Evolutionary conservation across 805 yeast genomes (phyloP).

Genomic region (Vanderwaltozyma yarrowii): DNA sequence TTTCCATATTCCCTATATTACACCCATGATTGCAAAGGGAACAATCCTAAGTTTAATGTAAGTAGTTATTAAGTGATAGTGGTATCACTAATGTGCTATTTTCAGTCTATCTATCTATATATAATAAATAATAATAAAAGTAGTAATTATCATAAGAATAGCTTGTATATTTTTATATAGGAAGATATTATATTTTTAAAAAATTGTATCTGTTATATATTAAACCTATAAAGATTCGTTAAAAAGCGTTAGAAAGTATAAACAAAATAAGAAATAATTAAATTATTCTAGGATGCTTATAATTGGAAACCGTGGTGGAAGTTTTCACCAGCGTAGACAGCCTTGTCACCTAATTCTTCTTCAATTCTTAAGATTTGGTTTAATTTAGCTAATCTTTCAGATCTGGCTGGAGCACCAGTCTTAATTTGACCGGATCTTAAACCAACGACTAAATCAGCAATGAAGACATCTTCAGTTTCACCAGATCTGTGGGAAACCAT

Average conservation of each 20-base stretch:
- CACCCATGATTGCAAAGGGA: no score
- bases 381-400: constrained; percentile 98
- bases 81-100: no score
- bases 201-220: constrained; percentile 10
- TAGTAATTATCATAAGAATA: no score
- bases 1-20: no score
- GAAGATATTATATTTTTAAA: constrained; percentile 1
- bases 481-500: constrained; percentile 99
- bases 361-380: constrained; percentile 98
- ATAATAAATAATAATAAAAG: no score
- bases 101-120: no score
- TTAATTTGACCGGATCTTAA: constrained; percentile 97
- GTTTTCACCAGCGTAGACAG: constrained; percentile 86
- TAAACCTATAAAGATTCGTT: constrained; percentile 11
- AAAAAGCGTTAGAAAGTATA: constrained; percentile 5
- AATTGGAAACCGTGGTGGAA: constrained; percentile 53
- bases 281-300: constrained; percentile 15
- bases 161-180: no score
- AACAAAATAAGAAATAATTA: constrained; percentile 5
- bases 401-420: constrained; percentile 99
- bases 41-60: no score
- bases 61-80: no score
- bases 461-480: constrained; percentile 98
- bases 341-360: constrained; percentile 97
- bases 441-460: constrained; percentile 97